Evolutionary conservation across 2,329 filamentous ascomycete species (phyloP).

Genomic region (Elsinoe ampelina): DNA sequence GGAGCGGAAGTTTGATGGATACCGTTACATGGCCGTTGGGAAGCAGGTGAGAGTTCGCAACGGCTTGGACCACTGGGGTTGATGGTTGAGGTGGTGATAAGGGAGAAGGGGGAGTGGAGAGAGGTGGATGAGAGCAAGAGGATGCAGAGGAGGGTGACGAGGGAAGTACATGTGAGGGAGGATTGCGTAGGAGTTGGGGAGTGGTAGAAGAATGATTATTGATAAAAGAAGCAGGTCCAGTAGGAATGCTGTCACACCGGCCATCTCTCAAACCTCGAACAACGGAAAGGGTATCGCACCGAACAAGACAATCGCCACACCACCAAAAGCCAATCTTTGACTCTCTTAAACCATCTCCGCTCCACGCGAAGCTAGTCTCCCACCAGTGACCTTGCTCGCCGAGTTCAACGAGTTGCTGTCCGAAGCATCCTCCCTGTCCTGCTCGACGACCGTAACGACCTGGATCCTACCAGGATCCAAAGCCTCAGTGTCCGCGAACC

Average conservation of each 20-base stretch:
- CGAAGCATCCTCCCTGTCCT: slow-evolving; percentile 16
- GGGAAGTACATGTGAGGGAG: no score
- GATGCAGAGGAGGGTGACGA: no score
- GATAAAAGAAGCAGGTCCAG: no score
- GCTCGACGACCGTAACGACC: slow-evolving; percentile 19
- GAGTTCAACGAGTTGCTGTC: slow-evolving; percentile 5
- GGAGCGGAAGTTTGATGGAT: not conserved
- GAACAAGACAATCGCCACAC: not conserved
- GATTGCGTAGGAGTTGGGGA: no score
- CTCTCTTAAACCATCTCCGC: slow-evolving; percentile 3
- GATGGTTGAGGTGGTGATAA: not conserved
- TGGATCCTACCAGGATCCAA: slow-evolving; percentile 15
- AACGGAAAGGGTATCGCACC: not conserved
- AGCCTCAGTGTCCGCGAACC: slow-evolving; percentile 1
- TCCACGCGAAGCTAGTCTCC: not conserved
- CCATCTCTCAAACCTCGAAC: no score
- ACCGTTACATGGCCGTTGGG: not conserved
- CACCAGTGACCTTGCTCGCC: not conserved
- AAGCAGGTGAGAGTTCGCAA: not conserved
- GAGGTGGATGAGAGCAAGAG: no score
- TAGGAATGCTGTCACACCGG: no score
- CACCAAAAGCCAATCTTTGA: not conserved
- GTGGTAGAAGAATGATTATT: no score
- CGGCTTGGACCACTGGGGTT: not conserved
- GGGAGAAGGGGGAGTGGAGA: no score